Evolutionary conservation across 148 eudicot species (phyloP).

Genomic region (Salicornia ramosissima): DNA sequence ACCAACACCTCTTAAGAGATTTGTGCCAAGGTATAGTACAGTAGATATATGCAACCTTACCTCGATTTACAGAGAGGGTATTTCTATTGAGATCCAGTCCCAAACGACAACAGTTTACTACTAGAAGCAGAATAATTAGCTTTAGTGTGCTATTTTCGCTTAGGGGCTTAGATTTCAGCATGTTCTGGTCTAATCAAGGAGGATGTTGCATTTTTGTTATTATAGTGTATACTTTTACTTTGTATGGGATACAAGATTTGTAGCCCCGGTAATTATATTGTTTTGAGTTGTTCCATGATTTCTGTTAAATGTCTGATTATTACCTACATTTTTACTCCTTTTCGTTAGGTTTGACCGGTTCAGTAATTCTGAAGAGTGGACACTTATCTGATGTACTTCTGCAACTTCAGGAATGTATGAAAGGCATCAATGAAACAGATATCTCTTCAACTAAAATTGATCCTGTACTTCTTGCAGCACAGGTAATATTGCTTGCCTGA

Average conservation of each 20-base stretch:
- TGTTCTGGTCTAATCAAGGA: not conserved
- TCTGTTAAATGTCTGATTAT: no score
- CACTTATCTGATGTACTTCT: slow-evolving; percentile 61
- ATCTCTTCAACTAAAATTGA: slow-evolving; percentile 60
- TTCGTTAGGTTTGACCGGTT: slow-evolving; percentile 66
- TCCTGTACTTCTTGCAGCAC: slow-evolving; percentile 68
- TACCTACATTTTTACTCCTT: slow-evolving; percentile 8
- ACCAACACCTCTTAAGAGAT: no score
- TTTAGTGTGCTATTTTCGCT: no score
- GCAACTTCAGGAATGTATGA: slow-evolving; percentile 68
- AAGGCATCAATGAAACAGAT: slow-evolving; percentile 64
- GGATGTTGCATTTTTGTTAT: not conserved
- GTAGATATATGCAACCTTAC: no score
- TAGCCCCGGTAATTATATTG: not conserved
- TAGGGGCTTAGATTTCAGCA: not conserved
- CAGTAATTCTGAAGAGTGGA: slow-evolving; percentile 82
- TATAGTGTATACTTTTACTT: not conserved
- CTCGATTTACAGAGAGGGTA: no score
- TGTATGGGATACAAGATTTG: not conserved
- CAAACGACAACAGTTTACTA: no score
- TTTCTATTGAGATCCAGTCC: no score
- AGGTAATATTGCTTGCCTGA: slow-evolving; percentile 41
- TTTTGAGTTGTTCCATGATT: no score
- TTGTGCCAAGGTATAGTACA: no score
- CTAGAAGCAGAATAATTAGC: no score